phyloP scores from a whole-genome alignment of 306 rosid genomes.

The Benincasa hispida region DNA sequence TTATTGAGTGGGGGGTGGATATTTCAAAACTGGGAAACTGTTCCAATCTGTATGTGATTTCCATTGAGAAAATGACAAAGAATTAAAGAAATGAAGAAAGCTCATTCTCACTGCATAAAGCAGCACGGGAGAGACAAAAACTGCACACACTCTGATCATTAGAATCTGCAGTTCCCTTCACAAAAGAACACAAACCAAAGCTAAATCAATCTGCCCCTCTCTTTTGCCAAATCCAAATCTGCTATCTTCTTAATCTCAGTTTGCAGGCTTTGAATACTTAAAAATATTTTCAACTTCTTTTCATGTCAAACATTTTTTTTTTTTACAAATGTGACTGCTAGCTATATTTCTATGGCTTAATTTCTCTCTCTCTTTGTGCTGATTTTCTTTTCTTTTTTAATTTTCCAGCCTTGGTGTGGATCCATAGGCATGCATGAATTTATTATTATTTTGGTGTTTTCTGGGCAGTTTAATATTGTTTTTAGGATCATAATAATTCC shows the following conservation, averaged over 20 bases:
- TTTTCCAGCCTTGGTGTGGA: background rate
- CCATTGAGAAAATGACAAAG: constrained; percentile 60
- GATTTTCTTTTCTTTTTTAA: background rate
- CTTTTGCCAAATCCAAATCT: constrained; percentile 8
- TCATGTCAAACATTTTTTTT: background rate
- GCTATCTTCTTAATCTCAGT: constrained; percentile 3
- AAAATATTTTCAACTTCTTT: background rate
- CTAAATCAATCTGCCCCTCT: background rate
- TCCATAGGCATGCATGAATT: constrained; percentile 8
- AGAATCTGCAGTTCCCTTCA: constrained; percentile 61
- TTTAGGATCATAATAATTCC: background rate
- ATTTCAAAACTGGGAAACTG: constrained; percentile 13
- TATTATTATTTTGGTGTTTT: constrained; percentile 1
- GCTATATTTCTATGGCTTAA: background rate
- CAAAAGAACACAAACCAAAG: constrained; percentile 35
- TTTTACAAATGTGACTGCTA: background rate
- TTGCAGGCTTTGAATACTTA: constrained; percentile 1
- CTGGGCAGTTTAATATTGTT: background rate
- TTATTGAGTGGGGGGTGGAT: background rate
- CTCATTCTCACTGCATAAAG: constrained; percentile 68
- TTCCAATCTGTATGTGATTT: constrained; percentile 19
- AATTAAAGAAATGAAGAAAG: constrained; percentile 46
- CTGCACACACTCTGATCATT: constrained; percentile 25
- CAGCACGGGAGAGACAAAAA: constrained; percentile 43
- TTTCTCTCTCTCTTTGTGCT: background rate